Base-by-base conservation (phyloP, 139 green algal genomes). In the Chlamydomonas incerta region DNA sequence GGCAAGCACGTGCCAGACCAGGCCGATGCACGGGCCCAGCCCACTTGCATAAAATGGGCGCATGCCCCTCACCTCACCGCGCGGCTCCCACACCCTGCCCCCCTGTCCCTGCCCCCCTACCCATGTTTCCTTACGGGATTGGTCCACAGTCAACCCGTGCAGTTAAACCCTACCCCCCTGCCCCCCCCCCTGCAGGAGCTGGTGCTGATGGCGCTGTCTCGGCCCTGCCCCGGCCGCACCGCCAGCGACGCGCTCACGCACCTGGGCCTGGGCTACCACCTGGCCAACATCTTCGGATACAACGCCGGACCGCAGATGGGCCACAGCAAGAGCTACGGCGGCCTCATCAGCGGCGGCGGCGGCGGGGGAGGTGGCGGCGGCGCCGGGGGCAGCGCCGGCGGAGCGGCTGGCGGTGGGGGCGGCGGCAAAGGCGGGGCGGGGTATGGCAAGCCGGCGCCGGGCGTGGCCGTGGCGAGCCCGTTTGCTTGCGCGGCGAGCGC, bases 201-300 rank as follows among this genome's bases (percentile, higher is more conserved):
- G 50, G 67, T 77, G 24, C 67, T 86, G 29, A 69, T 86, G 80
- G 80, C 80, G 33, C 80, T 86, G 8, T 71, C 67, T 8, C 67
- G 67, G 9, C 67, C 80, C 50, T 70, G 77, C 37, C 77, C 77
- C 26, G 77, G 77, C 31, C 77, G 77, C 41, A 33, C 34, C 31
- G 15, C 17, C 34, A 37, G 28, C 20, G 75, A 72, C 26, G 60
- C 35, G 2, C 35, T 60, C 6, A 72, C 75, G 3, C 75, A 82
- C 77, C 15, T 84, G 65, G 63, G 65, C 21, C 65, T 84, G 77
- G 65, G 77, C 46, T 84, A 68, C 31, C 77, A 84, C 65, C 46
- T 84, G 21, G 77, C 77, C 15, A 47, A 63, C 62, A 63, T 83
- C 21, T 74, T 83, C 41, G 76, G 76, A 3, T 65, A 83, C 52